Conservation (phyloP, 1,284 basidiomycete species). For the Ganoderma lingzhi region DNA sequence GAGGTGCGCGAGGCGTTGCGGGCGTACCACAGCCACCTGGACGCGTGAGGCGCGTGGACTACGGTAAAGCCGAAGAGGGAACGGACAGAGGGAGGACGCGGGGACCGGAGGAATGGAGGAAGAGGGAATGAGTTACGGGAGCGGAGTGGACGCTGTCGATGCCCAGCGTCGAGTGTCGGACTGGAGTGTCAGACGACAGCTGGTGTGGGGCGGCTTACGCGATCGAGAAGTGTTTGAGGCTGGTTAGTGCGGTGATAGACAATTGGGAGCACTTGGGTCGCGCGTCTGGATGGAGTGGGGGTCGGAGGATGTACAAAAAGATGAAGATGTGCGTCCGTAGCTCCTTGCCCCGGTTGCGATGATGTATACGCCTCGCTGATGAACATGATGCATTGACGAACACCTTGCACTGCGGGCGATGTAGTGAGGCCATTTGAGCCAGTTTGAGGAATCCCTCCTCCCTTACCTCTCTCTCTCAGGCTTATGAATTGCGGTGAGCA, state of each 20-base stretch:
- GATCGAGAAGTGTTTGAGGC: neutral
- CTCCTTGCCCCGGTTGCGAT: conserved; percentile 3
- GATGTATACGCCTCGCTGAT: neutral
- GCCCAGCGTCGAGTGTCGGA: too few relatives aligned
- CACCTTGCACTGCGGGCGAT: neutral
- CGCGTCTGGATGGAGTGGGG: neutral
- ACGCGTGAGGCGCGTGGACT: conserved; percentile 30
- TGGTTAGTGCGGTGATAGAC: conserved; percentile 8
- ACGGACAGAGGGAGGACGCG: neutral
- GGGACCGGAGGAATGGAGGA: neutral
- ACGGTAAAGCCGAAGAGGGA: neutral
- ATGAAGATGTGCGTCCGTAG: conserved; percentile 1
- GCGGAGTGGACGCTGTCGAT: neutral
- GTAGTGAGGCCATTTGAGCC: neutral
- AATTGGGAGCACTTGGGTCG: neutral
- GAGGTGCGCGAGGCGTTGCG: conserved; percentile 48
- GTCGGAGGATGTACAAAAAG: neutral
- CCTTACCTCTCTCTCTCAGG: neutral
- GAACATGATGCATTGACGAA: conserved; percentile 2
- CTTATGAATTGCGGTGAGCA: neutral
- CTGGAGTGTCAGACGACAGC: neutral
- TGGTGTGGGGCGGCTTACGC: conserved; percentile 6
- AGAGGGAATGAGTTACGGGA: neutral
- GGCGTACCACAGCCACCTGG: conserved; percentile 31
- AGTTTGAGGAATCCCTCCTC: neutral